A percentile compares a stretch with the other conserved stretches of the same genome.
Conservation (phyloP, 331 rosid species). For the Spiraea crenata region DNA sequence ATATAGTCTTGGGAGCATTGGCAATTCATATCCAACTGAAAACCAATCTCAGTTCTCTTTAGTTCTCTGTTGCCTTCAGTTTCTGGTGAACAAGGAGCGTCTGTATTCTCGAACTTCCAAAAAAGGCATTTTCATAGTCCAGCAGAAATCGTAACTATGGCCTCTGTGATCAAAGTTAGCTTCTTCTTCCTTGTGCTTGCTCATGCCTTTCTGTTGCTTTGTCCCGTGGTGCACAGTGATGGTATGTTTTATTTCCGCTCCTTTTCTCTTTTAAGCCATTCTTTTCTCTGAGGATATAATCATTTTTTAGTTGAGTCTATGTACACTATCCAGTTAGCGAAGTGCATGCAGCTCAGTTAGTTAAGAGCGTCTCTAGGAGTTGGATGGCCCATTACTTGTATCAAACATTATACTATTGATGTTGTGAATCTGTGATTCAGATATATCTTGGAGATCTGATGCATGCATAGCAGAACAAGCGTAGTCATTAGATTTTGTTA, state of each 20-base stretch:
- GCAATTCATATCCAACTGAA: no score
- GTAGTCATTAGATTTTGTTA: not conserved
- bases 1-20: no score
- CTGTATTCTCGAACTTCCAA: not conserved
- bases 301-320: not conserved
- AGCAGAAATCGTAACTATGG: slow-evolving; percentile 35
- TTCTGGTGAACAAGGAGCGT: not conserved
- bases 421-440: no score
- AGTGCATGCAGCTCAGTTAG: no score
- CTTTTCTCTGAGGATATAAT: not conserved
- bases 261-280: not conserved
- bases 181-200: slow-evolving; percentile 31
- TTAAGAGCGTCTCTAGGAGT: no score
- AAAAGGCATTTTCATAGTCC: not conserved
- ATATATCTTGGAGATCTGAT: not conserved
- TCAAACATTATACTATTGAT: no score
- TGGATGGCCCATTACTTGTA: no score
- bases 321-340: no score
- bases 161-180: slow-evolving; percentile 32
- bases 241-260: slow-evolving; percentile 28
- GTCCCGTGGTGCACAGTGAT: slow-evolving; percentile 28
- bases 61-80: not conserved
- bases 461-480: not conserved
- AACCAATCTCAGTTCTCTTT: not conserved
- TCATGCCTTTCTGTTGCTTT: slow-evolving; percentile 35